Conservation (phyloP, 306 rosid species). For the Cyamopsis tetragonoloba region DNA sequence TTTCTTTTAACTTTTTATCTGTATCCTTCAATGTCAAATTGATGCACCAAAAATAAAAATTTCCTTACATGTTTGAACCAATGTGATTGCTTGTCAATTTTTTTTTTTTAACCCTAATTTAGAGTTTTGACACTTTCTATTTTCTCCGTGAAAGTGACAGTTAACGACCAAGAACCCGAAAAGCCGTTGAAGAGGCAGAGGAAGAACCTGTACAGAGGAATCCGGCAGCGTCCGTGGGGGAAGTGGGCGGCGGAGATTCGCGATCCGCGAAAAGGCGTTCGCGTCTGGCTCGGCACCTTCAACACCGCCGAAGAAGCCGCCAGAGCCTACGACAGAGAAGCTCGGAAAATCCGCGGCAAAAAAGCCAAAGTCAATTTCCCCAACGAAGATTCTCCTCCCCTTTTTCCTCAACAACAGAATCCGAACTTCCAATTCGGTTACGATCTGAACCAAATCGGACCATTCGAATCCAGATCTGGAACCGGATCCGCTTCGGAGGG, state of each 20-base stretch:
- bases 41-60: too few species aligned
- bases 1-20: too few species aligned
- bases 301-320: constrained; percentile 84
- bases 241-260: constrained; percentile 96
- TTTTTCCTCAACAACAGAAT: constrained; percentile 9
- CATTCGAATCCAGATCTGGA: background rate
- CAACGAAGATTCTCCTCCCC: constrained; percentile 39
- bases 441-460: constrained; percentile 48
- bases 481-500: constrained; percentile 10
- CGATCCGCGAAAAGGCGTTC: constrained; percentile 76
- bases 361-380: constrained; percentile 88
- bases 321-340: constrained; percentile 76
- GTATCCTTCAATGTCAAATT: too few species aligned
- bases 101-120: too few species aligned
- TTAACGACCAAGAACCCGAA: constrained; percentile 31
- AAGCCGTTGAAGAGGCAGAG: constrained; percentile 63
- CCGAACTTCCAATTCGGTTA: constrained; percentile 38
- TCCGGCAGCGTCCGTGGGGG: constrained; percentile 85
- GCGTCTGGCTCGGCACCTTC: constrained; percentile 90
- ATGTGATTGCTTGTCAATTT: too few species aligned
- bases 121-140: too few species aligned
- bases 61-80: too few species aligned
- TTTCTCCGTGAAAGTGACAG: too few species aligned
- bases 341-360: constrained; percentile 72
- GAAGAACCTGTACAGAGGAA: constrained; percentile 79